phyloP scores from a whole-genome alignment of 768 basidiomycete genomes.

The Epithele typhae region DNA sequence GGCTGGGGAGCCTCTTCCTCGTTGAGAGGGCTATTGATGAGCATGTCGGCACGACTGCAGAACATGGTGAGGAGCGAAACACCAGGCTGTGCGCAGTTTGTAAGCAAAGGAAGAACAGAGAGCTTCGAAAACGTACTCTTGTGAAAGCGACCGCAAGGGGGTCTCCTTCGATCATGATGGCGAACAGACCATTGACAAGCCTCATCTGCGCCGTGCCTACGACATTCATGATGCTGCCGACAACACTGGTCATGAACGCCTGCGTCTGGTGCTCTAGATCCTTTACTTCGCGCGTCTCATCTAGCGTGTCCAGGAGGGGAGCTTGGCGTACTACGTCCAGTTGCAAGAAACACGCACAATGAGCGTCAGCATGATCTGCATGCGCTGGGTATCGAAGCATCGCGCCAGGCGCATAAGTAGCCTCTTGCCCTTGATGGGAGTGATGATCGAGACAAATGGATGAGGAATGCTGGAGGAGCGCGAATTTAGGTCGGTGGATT shows the following conservation, averaged over 20 bases:
- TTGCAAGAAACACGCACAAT: constrained; percentile 90
- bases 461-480: constrained; percentile 69
- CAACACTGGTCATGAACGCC: constrained; percentile 77
- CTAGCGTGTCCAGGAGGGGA: constrained; percentile 59
- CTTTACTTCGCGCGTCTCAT: constrained; percentile 55
- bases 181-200: constrained; percentile 82
- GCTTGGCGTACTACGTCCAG: constrained; percentile 87
- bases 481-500: neutral
- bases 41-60: constrained; percentile 87
- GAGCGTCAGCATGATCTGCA: constrained; percentile 85
- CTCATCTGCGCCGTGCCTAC: constrained; percentile 76
- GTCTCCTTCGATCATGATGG: constrained; percentile 75
- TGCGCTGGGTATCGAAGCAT: constrained; percentile 71
- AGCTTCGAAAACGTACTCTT: constrained; percentile 49
- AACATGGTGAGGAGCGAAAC: constrained; percentile 87
- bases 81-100: constrained; percentile 60
- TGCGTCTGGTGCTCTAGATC: constrained; percentile 89
- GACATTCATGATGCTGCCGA: constrained; percentile 83
- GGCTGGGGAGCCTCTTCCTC: constrained; percentile 41
- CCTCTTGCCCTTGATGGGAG: constrained; percentile 88
- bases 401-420: constrained; percentile 86
- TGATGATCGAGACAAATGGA: constrained; percentile 91
- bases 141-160: constrained; percentile 71
- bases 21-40: constrained; percentile 66
- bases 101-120: too few relatives aligned